Conservation (phyloP, 2,329 filamentous ascomycete species). For the Cordyceps farinosa region DNA sequence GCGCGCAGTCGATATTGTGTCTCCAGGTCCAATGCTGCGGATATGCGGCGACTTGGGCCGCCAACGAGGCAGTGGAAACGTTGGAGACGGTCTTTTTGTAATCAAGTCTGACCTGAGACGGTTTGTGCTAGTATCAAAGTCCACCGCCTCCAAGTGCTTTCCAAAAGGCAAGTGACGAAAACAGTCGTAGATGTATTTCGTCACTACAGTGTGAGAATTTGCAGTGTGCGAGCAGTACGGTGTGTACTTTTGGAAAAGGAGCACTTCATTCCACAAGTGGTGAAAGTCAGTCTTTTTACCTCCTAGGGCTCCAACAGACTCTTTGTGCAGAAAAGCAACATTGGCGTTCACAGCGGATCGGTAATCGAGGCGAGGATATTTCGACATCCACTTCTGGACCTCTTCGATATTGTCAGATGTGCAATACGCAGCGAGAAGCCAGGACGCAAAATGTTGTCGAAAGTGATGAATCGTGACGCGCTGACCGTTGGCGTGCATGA, state of each 20-base stretch:
- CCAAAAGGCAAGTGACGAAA: constrained; percentile 64
- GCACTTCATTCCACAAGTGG: constrained; percentile 52
- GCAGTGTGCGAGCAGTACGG: constrained; percentile 21
- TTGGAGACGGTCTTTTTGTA: constrained; percentile 16
- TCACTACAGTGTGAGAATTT: constrained; percentile 57
- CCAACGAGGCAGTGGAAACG: background rate
- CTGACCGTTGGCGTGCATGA: constrained; percentile 28
- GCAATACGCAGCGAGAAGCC: constrained; percentile 49
- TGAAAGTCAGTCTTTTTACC: constrained; percentile 32
- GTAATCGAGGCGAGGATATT: constrained; percentile 56
- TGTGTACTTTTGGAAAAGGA: constrained; percentile 34
- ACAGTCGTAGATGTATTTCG: constrained; percentile 61
- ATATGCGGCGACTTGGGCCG: constrained; percentile 14
- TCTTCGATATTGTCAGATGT: constrained; percentile 38
- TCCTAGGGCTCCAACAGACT: constrained; percentile 51
- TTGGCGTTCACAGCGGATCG: constrained; percentile 58
- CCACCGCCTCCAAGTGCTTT: constrained; percentile 41
- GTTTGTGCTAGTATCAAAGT: constrained; percentile 28
- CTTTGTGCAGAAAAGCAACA: constrained; percentile 61
- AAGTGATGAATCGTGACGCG: constrained; percentile 56
- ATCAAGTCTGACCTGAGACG: constrained; percentile 30
- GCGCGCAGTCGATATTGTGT: constrained; percentile 47
- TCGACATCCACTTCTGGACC: constrained; percentile 48
- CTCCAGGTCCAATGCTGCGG: constrained; percentile 39
- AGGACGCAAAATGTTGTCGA: constrained; percentile 50